phyloP scores from a whole-genome alignment of 2,329 filamentous ascomycete species.

The Hypoxylon sp. region DNA sequence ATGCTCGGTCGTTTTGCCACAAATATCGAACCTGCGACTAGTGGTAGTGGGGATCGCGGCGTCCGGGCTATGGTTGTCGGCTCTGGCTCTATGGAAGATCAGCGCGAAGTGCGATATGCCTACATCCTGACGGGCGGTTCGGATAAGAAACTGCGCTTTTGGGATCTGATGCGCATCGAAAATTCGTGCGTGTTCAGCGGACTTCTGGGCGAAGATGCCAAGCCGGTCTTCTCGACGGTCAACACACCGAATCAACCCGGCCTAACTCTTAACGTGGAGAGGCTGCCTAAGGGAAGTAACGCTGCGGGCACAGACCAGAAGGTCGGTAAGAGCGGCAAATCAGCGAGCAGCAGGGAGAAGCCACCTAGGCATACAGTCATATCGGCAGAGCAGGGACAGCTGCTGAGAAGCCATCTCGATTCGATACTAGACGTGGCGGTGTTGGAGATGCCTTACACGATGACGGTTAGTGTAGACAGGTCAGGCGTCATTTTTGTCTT shows the following conservation, averaged over 20 bases:
- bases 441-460: slow-evolving; percentile 89
- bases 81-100: slow-evolving; percentile 77
- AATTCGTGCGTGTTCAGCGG: slow-evolving; percentile 86
- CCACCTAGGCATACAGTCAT: slow-evolving; percentile 86
- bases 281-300: slow-evolving; percentile 60
- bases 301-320: slow-evolving; percentile 52
- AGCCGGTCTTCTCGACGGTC: slow-evolving; percentile 78
- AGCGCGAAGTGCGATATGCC: slow-evolving; percentile 80
- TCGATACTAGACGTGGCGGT: slow-evolving; percentile 89
- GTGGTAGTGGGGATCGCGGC: slow-evolving; percentile 72
- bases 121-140: slow-evolving; percentile 91
- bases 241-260: slow-evolving; percentile 64
- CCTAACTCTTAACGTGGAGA: slow-evolving; percentile 77
- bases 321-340: slow-evolving; percentile 40
- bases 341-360: slow-evolving; percentile 56
- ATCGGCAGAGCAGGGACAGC: slow-evolving; percentile 86
- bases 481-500: slow-evolving; percentile 92
- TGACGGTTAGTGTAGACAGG: slow-evolving; percentile 92
- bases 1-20: slow-evolving; percentile 90
- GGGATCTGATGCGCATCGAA: slow-evolving; percentile 87
- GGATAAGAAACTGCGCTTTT: slow-evolving; percentile 93
- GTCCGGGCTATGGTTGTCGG: slow-evolving; percentile 82
- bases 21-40: slow-evolving; percentile 73
- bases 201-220: slow-evolving; percentile 75
- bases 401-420: slow-evolving; percentile 90